Evolutionary conservation across 2,329 filamentous ascomycete genomes (phyloP).

Genomic region (Acarospora socialis): DNA sequence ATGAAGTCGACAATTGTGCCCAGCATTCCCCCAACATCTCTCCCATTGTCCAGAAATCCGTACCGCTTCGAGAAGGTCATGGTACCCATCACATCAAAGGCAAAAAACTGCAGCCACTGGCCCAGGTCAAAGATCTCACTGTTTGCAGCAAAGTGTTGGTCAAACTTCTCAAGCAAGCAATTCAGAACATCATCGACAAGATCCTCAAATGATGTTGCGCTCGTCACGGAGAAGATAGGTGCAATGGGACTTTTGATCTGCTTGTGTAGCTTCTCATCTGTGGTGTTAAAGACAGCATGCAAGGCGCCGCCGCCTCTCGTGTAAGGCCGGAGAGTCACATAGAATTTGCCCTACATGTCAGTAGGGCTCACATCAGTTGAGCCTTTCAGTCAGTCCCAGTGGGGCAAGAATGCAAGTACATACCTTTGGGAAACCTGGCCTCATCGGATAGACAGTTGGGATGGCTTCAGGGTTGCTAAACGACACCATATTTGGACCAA

Average conservation of each 20-base stretch:
- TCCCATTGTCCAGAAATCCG: constrained; percentile 19
- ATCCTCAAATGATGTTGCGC: constrained; percentile 14
- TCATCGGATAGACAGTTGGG: neutral
- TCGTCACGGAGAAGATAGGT: constrained; percentile 15
- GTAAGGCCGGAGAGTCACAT: constrained; percentile 17
- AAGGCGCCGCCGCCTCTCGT: constrained; percentile 12
- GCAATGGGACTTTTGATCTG: constrained; percentile 18
- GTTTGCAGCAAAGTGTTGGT: constrained; percentile 11
- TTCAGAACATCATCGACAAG: constrained; percentile 15
- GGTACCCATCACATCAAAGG: constrained; percentile 22
- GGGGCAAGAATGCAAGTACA: neutral
- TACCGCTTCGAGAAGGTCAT: constrained; percentile 20
- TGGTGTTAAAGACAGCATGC: constrained; percentile 20
- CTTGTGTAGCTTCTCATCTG: constrained; percentile 20
- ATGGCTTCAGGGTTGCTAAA: neutral
- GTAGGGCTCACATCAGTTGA: too few relatives aligned
- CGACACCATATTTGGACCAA: constrained; percentile 4
- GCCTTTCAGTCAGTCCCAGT: neutral
- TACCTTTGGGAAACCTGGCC: constrained; percentile 13
- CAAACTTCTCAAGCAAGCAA: constrained; percentile 12
- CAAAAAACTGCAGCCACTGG: constrained; percentile 21
- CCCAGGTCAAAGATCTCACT: constrained; percentile 14
- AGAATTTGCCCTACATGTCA: constrained; percentile 17
- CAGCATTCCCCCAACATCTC: constrained; percentile 18
- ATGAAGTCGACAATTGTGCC: constrained; percentile 15